Evolutionary conservation across 495 filamentous ascomycete species (phyloP).

Genomic region (Lophium mytilinum): DNA sequence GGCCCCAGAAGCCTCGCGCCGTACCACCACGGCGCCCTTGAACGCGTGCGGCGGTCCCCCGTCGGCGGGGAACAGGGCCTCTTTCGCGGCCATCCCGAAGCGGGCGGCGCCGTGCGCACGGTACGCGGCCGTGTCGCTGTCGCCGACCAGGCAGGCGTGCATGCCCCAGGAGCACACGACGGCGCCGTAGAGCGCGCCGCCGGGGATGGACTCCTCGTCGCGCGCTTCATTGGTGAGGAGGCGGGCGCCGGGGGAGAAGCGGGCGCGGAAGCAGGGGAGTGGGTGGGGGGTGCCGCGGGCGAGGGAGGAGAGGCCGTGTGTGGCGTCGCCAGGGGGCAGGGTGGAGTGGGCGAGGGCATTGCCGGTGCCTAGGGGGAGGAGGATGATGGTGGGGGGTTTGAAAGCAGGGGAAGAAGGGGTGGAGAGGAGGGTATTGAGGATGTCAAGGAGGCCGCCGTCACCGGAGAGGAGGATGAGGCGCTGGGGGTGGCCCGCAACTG

Average conservation of each 20-base stretch:
- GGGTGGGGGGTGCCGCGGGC: slow-evolving; percentile 19
- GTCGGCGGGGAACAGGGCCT: slow-evolving; percentile 55
- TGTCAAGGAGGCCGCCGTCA: slow-evolving; percentile 75
- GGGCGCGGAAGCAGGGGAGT: slow-evolving; percentile 37
- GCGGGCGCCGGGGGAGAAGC: slow-evolving; percentile 58
- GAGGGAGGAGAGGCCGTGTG: slow-evolving; percentile 49
- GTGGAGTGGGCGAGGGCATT: slow-evolving; percentile 78
- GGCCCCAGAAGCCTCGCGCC: slow-evolving; percentile 19
- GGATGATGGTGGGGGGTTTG: slow-evolving; percentile 48
- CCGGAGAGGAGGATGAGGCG: slow-evolving; percentile 73
- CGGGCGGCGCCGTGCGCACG: slow-evolving; percentile 64
- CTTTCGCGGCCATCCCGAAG: slow-evolving; percentile 74
- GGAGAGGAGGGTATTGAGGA: slow-evolving; percentile 56
- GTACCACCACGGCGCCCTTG: slow-evolving; percentile 47
- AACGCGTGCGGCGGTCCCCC: slow-evolving; percentile 60
- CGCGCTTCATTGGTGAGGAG: slow-evolving; percentile 41
- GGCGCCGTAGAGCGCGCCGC: slow-evolving; percentile 47
- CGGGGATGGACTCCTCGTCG: slow-evolving; percentile 20
- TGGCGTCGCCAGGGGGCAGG: slow-evolving; percentile 35
- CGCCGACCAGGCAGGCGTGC: slow-evolving; percentile 78
- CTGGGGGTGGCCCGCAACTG: slow-evolving; percentile 41
- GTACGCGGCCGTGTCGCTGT: slow-evolving; percentile 73
- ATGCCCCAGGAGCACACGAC: slow-evolving; percentile 84
- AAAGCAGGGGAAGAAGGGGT: slow-evolving; percentile 18
- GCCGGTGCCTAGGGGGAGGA: slow-evolving; percentile 76